phyloP scores from a whole-genome alignment of 2,329 filamentous ascomycete genomes.

The Aspergillus sp. region DNA sequence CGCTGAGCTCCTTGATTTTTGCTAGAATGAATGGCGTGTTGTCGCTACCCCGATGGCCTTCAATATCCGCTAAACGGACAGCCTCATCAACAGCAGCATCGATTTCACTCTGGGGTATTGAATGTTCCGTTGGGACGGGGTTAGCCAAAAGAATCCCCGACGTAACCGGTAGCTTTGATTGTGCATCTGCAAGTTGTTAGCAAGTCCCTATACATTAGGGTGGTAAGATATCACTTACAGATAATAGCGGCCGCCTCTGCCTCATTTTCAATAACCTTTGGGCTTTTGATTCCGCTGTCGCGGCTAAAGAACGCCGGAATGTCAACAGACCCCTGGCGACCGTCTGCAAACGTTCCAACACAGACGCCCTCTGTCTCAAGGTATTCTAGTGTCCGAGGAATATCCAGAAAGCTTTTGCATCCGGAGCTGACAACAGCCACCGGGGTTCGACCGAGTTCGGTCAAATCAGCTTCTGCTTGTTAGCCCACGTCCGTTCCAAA shows the following conservation, averaged over 20 bases:
- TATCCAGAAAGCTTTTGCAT: slow-evolving; percentile 95
- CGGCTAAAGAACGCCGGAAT: slow-evolving; percentile 93
- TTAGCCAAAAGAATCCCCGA: slow-evolving; percentile 88
- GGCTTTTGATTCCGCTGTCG: slow-evolving; percentile 80
- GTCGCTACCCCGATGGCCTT: slow-evolving; percentile 68
- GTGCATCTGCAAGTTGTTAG: slow-evolving; percentile 56
- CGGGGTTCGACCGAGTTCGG: slow-evolving; percentile 84
- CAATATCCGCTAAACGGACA: slow-evolving; percentile 62
- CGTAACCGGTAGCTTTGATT: slow-evolving; percentile 68
- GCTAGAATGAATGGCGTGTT: slow-evolving; percentile 83
- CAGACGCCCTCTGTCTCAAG: slow-evolving; percentile 70
- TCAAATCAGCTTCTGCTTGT: slow-evolving; percentile 70
- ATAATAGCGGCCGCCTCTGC: slow-evolving; percentile 87
- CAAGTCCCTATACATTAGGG: neutral
- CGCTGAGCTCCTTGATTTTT: slow-evolving; percentile 76
- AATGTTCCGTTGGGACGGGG: slow-evolving; percentile 71
- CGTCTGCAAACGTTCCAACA: slow-evolving; percentile 88
- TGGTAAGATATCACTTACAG: slow-evolving; percentile 46
- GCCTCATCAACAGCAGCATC: slow-evolving; percentile 67
- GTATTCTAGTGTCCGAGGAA: slow-evolving; percentile 82
- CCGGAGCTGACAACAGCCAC: slow-evolving; percentile 87
- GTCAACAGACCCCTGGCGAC: slow-evolving; percentile 68
- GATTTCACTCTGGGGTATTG: slow-evolving; percentile 71
- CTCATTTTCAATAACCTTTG: slow-evolving; percentile 71
- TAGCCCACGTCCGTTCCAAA: neutral